Evolutionary conservation across 108 stramenopile genomes (phyloP), one percentile per base, ranked within the genome.

Genomic region (Craspedostauros australis): DNA sequence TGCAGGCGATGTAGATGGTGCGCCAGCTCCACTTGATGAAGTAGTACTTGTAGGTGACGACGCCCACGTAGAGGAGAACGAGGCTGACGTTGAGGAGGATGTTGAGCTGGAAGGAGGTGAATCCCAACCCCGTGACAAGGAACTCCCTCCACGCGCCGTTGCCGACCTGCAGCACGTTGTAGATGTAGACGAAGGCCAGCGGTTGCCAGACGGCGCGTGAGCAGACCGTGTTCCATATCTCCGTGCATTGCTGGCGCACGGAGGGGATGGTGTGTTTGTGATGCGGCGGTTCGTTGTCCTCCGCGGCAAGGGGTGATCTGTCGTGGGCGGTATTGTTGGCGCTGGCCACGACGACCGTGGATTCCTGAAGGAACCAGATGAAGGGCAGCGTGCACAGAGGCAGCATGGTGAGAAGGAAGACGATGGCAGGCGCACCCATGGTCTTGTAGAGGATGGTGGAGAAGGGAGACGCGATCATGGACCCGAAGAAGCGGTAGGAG

Each of bases 81-180:
- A 80, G 76, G 0, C 78, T 65, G 4, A 62, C 79, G 54, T 83
- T 77, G 38, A 85, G 65, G 18, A 91, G 68, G 12, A 66, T 32
- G 50, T 91, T 91, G 54, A 91, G 57, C 54, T 91, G 78, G 23
- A 40, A 52, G 27, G 76, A 48, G 2, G 85, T 91, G 45, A 91
- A 91, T 7, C 46, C 59, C 44, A 87, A 55, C 23, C 73, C 73
- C 5, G 85, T 81, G 42, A 56, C 54, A 18, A 87, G 64, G 59
- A 75, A 91, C 58, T 91, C 77, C 39, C 74, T 82, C 90, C 90
- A 91, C 3, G 90, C 85, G 0, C 72, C 69, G 62, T 91, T 91
- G 4, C 84, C 79, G 25, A 91, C 79, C 62, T 93, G 91, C 30
- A 93, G 38, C 8, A 84, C 73, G 66, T 93, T 93, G 75, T 88